Percentiles rank a stretch among this genome's conserved stretches.
Conservation (phyloP, 768 basidiomycete genomes). For the Pleurotus tuoliensis region DNA sequence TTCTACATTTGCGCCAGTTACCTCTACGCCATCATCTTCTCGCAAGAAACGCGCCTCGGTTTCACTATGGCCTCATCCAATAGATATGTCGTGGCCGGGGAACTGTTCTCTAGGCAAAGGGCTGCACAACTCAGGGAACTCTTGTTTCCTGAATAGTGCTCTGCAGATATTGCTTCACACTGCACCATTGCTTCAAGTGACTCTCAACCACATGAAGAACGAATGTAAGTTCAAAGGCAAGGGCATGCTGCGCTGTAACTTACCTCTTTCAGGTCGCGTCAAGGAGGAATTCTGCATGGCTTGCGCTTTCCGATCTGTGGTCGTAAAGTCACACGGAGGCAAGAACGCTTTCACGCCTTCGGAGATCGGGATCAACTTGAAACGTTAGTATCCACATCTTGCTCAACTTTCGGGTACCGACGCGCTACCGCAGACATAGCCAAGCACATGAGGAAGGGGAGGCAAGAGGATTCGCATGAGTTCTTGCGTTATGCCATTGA, state of each 20-base stretch:
- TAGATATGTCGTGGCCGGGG: constrained; percentile 64
- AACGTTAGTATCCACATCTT: constrained; percentile 42
- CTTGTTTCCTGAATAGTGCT: constrained; percentile 94
- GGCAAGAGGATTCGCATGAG: constrained; percentile 98
- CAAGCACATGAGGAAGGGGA: constrained; percentile 83
- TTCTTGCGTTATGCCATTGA: constrained; percentile 95
- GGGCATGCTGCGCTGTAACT: neutral
- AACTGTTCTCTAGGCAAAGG: constrained; percentile 51
- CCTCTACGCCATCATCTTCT: constrained; percentile 16
- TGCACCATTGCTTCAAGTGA: constrained; percentile 70
- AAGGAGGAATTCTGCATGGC: constrained; percentile 73
- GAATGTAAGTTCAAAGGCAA: constrained; percentile 53
- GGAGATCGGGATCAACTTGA: constrained; percentile 62
- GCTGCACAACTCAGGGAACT: constrained; percentile 85
- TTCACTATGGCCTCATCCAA: constrained; percentile 32
- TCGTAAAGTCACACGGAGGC: constrained; percentile 46
- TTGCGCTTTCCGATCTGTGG: constrained; percentile 62
- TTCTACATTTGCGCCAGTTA: neutral
- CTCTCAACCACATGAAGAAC: constrained; percentile 43
- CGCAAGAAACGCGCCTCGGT: constrained; percentile 35
- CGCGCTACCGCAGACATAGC: constrained; percentile 63
- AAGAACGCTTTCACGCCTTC: constrained; percentile 57
- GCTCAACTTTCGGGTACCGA: neutral
- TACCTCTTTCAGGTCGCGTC: constrained; percentile 32
- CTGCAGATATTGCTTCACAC: constrained; percentile 93